A percentile compares a stretch with the other conserved stretches of the same genome.
These are phyloP conservation scores for Pelargonium cotyledonis DNA, from an alignment of 441 rosid species.

Conservation along the genomic window DNA sequence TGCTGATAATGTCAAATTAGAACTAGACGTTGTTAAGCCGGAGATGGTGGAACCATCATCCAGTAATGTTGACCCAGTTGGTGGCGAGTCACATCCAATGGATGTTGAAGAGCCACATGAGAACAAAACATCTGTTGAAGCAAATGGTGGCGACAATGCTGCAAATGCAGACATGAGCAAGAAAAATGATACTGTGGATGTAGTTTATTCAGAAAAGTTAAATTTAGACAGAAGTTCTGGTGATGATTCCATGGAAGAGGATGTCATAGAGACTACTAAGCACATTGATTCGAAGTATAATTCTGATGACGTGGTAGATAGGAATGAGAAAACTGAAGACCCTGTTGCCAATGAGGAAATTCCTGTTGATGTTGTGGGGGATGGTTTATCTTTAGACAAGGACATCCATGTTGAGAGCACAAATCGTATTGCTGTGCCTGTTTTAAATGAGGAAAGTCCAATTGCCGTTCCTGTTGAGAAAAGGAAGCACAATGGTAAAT, in stretches of 20 bases:
- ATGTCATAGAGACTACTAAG: conserved; percentile 60
- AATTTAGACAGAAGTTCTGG: conserved; percentile 95
- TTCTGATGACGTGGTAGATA: conserved; percentile 45
- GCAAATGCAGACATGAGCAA: conserved; percentile 56
- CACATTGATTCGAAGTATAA: conserved; percentile 59
- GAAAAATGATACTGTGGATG: conserved; percentile 58
- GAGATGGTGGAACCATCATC: conserved; percentile 80
- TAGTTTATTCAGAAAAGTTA: conserved; percentile 78
- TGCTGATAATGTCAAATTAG: conserved; percentile 98
- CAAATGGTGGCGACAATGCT: conserved; percentile 52
- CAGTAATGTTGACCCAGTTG: conserved; percentile 42
- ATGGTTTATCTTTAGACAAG: conserved; percentile 36
- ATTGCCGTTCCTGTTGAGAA: conserved; percentile 48
- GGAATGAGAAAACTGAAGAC: conserved; percentile 39
- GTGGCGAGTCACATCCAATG: conserved; percentile 80
- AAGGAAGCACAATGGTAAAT: conserved; percentile 75
- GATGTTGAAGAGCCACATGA: conserved; percentile 81
- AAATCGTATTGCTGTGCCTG: conserved; percentile 10
- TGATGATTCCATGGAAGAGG: conserved; percentile 96
- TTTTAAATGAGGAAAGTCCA: background rate
- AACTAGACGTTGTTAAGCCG: conserved; percentile 71
- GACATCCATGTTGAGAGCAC: conserved; percentile 33
- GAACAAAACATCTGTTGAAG: conserved; percentile 48
- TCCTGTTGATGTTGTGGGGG: conserved; percentile 42
- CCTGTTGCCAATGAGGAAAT: conserved; percentile 39